Base-by-base conservation (phyloP, 2,329 filamentous ascomycete species). In the Hortaea werneckii region DNA sequence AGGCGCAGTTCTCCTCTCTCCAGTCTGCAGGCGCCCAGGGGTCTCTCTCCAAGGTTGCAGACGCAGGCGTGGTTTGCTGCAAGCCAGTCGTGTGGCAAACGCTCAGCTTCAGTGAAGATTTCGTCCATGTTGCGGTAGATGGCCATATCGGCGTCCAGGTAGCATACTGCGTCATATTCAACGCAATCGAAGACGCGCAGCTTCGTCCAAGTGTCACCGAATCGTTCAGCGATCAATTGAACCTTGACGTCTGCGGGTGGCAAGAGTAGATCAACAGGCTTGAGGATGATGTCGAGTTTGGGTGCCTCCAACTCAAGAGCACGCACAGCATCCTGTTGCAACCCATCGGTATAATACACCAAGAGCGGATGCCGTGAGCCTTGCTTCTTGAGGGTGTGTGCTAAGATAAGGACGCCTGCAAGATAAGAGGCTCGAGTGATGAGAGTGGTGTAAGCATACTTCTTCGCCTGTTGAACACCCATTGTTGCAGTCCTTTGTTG, bases 151-250 rank as follows among this genome's bases (percentile, higher is more conserved):
- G 73, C 72, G 50, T 77, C 74, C 4, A 77, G 63, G 50, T 74
- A 75, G 53, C 71, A 73, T 11, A 74, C 53, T 8, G 62, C 61
- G 39, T 70, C 63, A 38, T 65, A 67, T 37, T 20, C 46, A 32
- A 20, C 40, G 6, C 8, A 51, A 20, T 74, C 67, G 53, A 77
- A 76, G 20, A 75, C 73, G n/a, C 71, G 68, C 3, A 77, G 63
- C 53, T 77, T 76, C 2, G 73, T 76, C 69, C 73, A 76, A 3
- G 74, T 77, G 51, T 77, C 74, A 46, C 64, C 65, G 58, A 76
- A 76, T 20, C 73, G 67, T 47, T 73, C 67, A 1, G 73, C 72
- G 29, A 77, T 72, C 42, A 45, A 50, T 29, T 32, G 43, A 43
- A 41, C 50, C 45, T 27, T 51, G 46, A 45, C 30, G 13, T 51